Evolutionary conservation across 257 asterid species (phyloP).

Genomic region (Salvia splendens): DNA sequence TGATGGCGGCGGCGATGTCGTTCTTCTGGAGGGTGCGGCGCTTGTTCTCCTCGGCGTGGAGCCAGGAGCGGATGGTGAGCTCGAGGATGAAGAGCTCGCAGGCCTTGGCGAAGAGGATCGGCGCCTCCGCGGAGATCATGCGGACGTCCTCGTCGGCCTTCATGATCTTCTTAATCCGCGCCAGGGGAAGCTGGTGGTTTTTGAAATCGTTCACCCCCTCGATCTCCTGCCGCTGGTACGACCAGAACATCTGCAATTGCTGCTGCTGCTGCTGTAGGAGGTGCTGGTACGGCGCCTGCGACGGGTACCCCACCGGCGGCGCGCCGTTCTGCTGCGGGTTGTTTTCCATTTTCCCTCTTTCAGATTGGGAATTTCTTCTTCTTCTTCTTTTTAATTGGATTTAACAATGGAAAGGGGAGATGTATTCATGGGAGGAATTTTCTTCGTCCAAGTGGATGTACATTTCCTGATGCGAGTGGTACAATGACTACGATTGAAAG

Average conservation of each 20-base stretch:
- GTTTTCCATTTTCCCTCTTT: constrained; percentile 61
- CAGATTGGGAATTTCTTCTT: constrained; percentile 13
- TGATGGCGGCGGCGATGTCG: constrained; percentile 89
- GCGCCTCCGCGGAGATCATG: constrained; percentile 94
- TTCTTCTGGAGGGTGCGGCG: constrained; percentile 86
- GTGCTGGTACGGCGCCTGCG: constrained; percentile 67
- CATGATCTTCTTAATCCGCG: constrained; percentile 94
- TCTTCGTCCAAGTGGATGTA: constrained; percentile 11
- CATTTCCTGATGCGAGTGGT: not conserved
- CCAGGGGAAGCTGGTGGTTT: constrained; percentile 85
- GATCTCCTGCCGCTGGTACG: constrained; percentile 69
- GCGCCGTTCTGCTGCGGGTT: constrained; percentile 64
- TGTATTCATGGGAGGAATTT: not conserved
- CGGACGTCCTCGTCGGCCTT: constrained; percentile 95
- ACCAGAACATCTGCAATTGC: constrained; percentile 82
- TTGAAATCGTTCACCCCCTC: constrained; percentile 84
- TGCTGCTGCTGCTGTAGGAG: constrained; percentile 85
- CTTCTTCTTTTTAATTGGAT: not conserved
- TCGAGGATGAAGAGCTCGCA: constrained; percentile 92
- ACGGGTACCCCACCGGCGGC: constrained; percentile 47
- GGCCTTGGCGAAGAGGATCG: constrained; percentile 89
- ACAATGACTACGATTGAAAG: not conserved
- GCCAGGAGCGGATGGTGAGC: constrained; percentile 92
- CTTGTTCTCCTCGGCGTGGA: constrained; percentile 96
- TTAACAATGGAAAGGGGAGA: not conserved